Base-by-base conservation (phyloP, 805 yeast species). In the Yamadazyma sp. region DNA sequence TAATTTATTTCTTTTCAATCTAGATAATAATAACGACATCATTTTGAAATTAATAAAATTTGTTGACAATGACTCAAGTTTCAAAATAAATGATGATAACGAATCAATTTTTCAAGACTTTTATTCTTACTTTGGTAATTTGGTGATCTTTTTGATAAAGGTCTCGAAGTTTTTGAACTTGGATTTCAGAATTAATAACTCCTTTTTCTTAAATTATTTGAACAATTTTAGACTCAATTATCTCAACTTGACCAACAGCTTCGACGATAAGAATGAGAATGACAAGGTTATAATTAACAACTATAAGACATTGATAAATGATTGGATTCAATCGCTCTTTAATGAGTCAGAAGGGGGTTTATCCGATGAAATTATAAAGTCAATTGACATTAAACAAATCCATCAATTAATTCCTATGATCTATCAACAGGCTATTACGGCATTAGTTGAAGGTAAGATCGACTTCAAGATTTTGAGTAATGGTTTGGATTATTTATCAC, bases 401-500 rank as follows among this genome's bases (percentile, higher is more conserved):
- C 75, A 83, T 42, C 69, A 70, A 23, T 58, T 89, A 22, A 73
- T 88, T 13, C 93, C 96, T 2, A 67, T 75, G 4, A 76, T 91
- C 18, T 77, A 86, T 49, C 79, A 78, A 42, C 89, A 86, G 52
- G 81, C 86, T 0, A 65, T 86, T 9, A 53, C 70, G 11, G 85
- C 94, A 1, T 67, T 76, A 32, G 70, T 73, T 15, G 57, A 70
- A 16, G 76, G 75, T 1, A 58, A 76, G 10, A 66, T 86, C 3
- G 82, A 78, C 44, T 54, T 71, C 7, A 80, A 79, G 4, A 72
- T 78, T 4, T 64, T 87, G 26, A 71, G 70, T 31, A 85, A 84
- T 37, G 97, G 96, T 0, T 65, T 91, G 23, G 97, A 89, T 50
- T 87, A 89, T 50, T 83, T 91, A 46, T 66, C 84, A 29, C 96